A percentile compares a stretch with the other conserved stretches of the same genome.
Conservation (phyloP, 805 yeast species). For the Metschnikowia orientalis region DNA sequence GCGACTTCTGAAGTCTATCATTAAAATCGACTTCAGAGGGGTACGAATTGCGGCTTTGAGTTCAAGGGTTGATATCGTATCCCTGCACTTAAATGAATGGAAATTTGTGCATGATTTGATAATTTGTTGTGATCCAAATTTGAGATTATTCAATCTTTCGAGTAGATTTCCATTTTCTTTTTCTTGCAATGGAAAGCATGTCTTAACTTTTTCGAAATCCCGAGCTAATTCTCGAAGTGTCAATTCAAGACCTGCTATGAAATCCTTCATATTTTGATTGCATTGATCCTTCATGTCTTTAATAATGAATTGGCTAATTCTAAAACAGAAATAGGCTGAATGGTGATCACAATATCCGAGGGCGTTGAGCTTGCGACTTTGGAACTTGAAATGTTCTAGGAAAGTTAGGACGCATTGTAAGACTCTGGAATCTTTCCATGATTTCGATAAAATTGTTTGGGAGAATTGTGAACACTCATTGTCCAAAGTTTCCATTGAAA, state of each 20-base stretch:
- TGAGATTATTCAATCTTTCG: constrained; percentile 4
- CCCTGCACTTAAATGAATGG: constrained; percentile 2
- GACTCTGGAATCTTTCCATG: too few relatives aligned
- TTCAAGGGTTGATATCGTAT: constrained; percentile 11
- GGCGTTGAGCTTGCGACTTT: constrained; percentile 24
- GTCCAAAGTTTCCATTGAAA: too few relatives aligned
- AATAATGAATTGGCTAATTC: constrained; percentile 3
- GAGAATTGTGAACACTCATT: too few relatives aligned
- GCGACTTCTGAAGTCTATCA: constrained; percentile 69
- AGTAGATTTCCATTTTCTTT: too few relatives aligned
- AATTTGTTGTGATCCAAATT: background rate
- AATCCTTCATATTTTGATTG: background rate
- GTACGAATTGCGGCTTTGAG: constrained; percentile 10
- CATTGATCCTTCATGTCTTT: background rate
- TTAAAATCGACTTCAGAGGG: constrained; percentile 31
- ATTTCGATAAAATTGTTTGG: too few relatives aligned
- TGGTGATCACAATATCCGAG: constrained; percentile 38
- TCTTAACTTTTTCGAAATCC: too few relatives aligned
- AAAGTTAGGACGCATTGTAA: constrained; percentile 20
- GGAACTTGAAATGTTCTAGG: constrained; percentile 33
- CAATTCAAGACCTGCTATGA: constrained; percentile 3
- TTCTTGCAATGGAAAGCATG: background rate
- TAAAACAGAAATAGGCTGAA: constrained; percentile 28
- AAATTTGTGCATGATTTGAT: background rate
- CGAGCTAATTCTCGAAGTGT: background rate